Base-by-base conservation (phyloP, 208 protist species). In the Acanthamoeba sp. region DNA sequence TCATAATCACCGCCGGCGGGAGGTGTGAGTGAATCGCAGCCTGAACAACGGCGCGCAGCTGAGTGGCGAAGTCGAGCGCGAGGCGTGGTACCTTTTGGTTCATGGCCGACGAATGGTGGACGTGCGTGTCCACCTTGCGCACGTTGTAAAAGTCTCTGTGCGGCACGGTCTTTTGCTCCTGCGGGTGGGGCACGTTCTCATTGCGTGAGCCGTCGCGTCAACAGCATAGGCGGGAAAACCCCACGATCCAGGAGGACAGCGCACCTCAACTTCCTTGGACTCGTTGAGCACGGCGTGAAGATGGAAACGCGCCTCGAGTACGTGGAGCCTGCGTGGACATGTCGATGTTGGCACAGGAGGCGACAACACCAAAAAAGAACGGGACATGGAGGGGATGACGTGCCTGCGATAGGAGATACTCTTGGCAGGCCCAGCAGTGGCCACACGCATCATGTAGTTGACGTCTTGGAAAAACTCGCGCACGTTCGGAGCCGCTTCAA, bases 121-220 rank as follows among this genome's bases (percentile, higher is more conserved):
- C 98, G 89, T 99, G 99, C 42, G 98, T 99, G 95, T 99, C 99
- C 40, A 99, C 98, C 91, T 99, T 99, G 98, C 97, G 97, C 14
- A 99, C 98, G 82, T 99, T 98, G 96, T 99, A 99, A 95, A 99
- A 99, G 96, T 99, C 99, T 27, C 73, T 45, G 73, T 84, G 73
- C 22, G 73, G 73, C 20, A 84, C 73, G 18, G 73, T 84, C 24
- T 42, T 97, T 80, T 84, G 73, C 42, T 84, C 73, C 73, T 80
- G 69, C 18, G 14, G 7, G 69, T 7, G 20, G n/a, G n/a, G n/a
- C n/a, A n/a, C n/a, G n/a, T n/a, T n/a, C n/a, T n/a, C n/a, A n/a
- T 34, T 48, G n/a, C 9, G 20, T 22, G 69, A 42, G 69, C n/a
- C n/a, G n/a, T n/a, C n/a, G n/a, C n/a, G n/a, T n/a, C n/a, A n/a